Base-by-base conservation (phyloP, 163 green algal genomes). In the Volvox carteri region DNA sequence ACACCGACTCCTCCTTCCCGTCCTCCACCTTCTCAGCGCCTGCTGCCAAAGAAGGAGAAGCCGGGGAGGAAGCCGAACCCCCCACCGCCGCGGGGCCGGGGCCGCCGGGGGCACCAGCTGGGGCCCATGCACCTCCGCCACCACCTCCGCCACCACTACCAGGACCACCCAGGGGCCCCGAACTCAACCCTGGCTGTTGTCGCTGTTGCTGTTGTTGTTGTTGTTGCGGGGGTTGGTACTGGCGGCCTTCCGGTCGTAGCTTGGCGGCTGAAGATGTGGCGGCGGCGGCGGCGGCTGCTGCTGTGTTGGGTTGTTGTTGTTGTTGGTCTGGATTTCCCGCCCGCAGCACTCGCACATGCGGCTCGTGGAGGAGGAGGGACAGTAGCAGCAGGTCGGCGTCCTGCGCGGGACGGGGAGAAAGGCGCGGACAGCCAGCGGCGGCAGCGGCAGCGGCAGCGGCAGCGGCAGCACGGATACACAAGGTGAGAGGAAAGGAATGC, bases 321-420 rank as follows among this genome's bases (percentile, higher is more conserved):
- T 33, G 56, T 58, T 58, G 35, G 46, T 79, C 42, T 39, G 84
- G 58, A 44, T 77, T 12, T 19, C 58, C 54, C 72, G 93, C 91
- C 42, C 91, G 46, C 46, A 95, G 85, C 5, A 95, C 84, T 6
- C 62, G 54, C 3, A 94, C 77, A 76, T 91, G 75, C 8, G 91
- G 91, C 68, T 95, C 91, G 81, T 94, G 92, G 28, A 80, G 65
- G 46, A 93, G 78, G 30, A 91, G 75, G 33, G 86, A 78, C 77
- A 94, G 90, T 58, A 94, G 87, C 78, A 94, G 87, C 84, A 94
- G 90, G 85, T 94, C 92, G 3, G 92, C 92, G 42, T 94, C 92
- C 78, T 92, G 75, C 42, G 65, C n/a, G 65, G 65, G 58, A 70
- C 12, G 58, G 58, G 7, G 58, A 18, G 16, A 9, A 70, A 25